phyloP scores from a whole-genome alignment of 1,139 yeast species.

The Blastobotrys arbuscula region DNA sequence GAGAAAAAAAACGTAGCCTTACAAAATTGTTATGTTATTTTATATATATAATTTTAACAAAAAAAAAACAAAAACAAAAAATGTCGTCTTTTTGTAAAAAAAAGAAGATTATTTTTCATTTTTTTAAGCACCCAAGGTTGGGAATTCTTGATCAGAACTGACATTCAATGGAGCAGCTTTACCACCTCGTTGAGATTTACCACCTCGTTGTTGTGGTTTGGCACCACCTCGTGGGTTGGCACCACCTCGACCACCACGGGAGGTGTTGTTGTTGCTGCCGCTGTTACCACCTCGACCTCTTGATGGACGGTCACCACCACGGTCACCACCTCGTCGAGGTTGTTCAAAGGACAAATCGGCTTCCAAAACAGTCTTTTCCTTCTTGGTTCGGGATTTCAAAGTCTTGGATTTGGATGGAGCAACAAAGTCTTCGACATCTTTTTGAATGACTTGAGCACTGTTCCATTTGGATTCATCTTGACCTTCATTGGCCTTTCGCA shows the following conservation, averaged over 20 bases:
- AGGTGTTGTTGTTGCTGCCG: slow-evolving; percentile 26
- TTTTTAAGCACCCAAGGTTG: slow-evolving; percentile 30
- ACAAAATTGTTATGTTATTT: background rate
- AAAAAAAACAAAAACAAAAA: background rate
- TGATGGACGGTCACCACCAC: slow-evolving; percentile 28
- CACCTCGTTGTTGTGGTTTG: slow-evolving; percentile 7
- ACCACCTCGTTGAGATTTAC: slow-evolving; percentile 11
- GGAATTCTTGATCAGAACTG: slow-evolving; percentile 29
- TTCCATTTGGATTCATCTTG: slow-evolving; percentile 50
- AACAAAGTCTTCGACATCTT: slow-evolving; percentile 43
- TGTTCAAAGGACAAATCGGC: slow-evolving; percentile 57
- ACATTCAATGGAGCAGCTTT: slow-evolving; percentile 21
- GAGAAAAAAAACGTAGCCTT: background rate
- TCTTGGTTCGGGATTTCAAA: slow-evolving; percentile 48
- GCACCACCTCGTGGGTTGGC: background rate
- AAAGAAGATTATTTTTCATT: background rate
- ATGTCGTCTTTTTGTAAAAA: background rate
- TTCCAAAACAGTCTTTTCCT: slow-evolving; percentile 63
- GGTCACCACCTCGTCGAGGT: slow-evolving; percentile 29
- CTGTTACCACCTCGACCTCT: slow-evolving; percentile 11
- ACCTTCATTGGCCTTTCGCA: slow-evolving; percentile 58
- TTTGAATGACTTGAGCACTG: slow-evolving; percentile 26
- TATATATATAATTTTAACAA: slow-evolving; percentile 1
- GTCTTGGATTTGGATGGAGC: slow-evolving; percentile 46
- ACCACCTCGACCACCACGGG: slow-evolving; percentile 11